These are phyloP conservation scores for Patellaria atrata DNA, from an alignment of 495 filamentous ascomycete genomes.

Conservation along the genomic window DNA sequence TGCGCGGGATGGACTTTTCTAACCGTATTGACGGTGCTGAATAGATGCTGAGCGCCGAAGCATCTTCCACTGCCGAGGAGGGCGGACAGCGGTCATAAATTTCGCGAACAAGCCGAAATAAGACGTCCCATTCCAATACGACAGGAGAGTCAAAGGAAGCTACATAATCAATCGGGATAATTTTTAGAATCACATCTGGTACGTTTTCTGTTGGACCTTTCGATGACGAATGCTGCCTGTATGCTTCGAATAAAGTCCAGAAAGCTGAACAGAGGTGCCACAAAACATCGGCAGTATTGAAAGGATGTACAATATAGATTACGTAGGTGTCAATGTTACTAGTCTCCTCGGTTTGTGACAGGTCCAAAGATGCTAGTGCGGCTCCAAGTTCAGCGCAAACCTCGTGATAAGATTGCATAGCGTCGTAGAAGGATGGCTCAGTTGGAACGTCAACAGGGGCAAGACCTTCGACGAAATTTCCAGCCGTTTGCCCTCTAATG, in stretches of 20 bases:
- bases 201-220: constrained; percentile 1
- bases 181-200: constrained; percentile 62
- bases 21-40: constrained; percentile 63
- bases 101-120: constrained; percentile 59
- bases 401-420: constrained; percentile 13
- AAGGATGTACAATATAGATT: constrained; percentile 75
- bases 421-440: constrained; percentile 4
- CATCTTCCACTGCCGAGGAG: constrained; percentile 25
- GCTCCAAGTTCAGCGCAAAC: constrained; percentile 17
- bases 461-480: constrained; percentile 43
- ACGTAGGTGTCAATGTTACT: constrained; percentile 39
- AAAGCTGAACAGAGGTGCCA: constrained; percentile 70
- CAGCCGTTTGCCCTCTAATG: constrained; percentile 37
- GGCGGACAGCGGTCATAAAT: constrained; percentile 72
- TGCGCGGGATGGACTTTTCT: constrained; percentile 52
- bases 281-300: constrained; percentile 45
- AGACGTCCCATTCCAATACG: constrained; percentile 51
- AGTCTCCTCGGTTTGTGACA: constrained; percentile 35
- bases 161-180: constrained; percentile 61
- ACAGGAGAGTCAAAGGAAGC: constrained; percentile 49
- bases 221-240: constrained; percentile 30
- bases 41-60: constrained; percentile 25
- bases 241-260: constrained; percentile 56
- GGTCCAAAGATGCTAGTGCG: constrained; percentile 12
- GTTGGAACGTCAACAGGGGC: constrained; percentile 34